Conservation (phyloP, 1,139 yeast genomes). For the Kluyveromyces sp. region DNA sequence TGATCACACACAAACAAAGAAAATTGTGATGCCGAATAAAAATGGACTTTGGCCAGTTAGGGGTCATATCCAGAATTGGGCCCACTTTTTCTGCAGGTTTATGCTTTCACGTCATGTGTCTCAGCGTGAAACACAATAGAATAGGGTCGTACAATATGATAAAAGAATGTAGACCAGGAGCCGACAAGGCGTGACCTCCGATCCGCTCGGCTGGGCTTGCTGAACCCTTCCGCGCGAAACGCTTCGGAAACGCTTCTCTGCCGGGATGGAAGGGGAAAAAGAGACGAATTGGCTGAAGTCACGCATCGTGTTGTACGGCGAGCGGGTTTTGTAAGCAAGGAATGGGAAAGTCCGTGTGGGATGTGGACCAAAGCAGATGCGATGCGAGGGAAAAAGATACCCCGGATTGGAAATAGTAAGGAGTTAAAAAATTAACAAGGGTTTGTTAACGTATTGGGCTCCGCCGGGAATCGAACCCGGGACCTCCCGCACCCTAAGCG, state of each 20-base stretch:
- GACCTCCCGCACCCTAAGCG: conserved; percentile 38
- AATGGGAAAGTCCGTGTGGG: neutral
- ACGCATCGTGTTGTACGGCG: conserved; percentile 4
- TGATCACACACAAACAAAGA: neutral
- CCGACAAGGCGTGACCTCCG: neutral
- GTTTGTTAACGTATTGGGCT: conserved; percentile 20
- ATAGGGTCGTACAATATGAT: no score
- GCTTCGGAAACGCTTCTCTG: neutral
- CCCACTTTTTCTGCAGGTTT: no score
- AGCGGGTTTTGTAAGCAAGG: neutral
- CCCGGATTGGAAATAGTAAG: neutral
- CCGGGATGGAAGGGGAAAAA: conserved; percentile 2
- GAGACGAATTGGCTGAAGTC: neutral
- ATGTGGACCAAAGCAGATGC: no score
- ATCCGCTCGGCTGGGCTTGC: neutral
- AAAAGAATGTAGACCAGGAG: no score
- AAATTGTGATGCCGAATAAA: neutral
- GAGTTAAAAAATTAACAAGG: neutral
- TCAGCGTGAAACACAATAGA: no score
- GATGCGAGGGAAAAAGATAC: no score
- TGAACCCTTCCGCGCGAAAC: neutral
- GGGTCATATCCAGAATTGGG: no score
- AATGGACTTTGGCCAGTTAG: neutral
- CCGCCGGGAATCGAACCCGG: conserved; percentile 38
- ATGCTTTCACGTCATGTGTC: no score